These are phyloP conservation scores for Penicillium cosmopolitanum DNA, from an alignment of 495 filamentous ascomycete species.

Conservation along the genomic window DNA sequence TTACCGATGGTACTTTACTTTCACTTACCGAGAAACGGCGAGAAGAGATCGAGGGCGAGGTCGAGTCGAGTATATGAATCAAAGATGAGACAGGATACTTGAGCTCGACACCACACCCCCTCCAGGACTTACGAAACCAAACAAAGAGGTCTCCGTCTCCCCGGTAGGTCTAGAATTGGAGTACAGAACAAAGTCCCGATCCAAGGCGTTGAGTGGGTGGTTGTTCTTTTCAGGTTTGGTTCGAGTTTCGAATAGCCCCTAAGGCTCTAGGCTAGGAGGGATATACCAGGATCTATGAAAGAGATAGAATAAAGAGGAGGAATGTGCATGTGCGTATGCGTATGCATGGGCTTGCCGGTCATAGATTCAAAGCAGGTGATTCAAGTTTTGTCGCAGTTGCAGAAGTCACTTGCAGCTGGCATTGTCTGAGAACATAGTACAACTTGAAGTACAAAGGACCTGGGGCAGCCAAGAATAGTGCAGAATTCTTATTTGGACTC, in stretches of 20 bases:
- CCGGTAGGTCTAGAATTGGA: too few species aligned
- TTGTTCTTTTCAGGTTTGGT: too few species aligned
- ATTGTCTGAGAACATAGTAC: slow-evolving; percentile 1
- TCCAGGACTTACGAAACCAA: neutral
- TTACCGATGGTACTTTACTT: too few species aligned
- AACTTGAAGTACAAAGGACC: neutral
- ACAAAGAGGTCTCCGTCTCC: neutral
- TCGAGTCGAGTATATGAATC: neutral
- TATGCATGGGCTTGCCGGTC: slow-evolving; percentile 19
- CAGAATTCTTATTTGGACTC: neutral
- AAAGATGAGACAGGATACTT: neutral
- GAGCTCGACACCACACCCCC: neutral
- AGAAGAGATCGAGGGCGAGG: neutral
- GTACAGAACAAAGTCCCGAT: too few species aligned
- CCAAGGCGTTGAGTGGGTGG: too few species aligned
- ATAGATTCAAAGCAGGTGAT: slow-evolving; percentile 35
- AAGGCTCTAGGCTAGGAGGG: too few species aligned
- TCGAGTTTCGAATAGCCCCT: too few species aligned
- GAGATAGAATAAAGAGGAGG: neutral
- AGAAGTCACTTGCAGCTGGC: neutral
- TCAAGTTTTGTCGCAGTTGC: neutral
- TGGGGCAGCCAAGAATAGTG: neutral
- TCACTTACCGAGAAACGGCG: neutral
- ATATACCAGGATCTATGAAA: too few species aligned
- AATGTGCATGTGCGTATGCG: neutral